A percentile compares a stretch with the other conserved stretches of the same genome.
Conservation (phyloP, 2,329 filamentous ascomycete species). For the Beauveria scarabaeidicola region DNA sequence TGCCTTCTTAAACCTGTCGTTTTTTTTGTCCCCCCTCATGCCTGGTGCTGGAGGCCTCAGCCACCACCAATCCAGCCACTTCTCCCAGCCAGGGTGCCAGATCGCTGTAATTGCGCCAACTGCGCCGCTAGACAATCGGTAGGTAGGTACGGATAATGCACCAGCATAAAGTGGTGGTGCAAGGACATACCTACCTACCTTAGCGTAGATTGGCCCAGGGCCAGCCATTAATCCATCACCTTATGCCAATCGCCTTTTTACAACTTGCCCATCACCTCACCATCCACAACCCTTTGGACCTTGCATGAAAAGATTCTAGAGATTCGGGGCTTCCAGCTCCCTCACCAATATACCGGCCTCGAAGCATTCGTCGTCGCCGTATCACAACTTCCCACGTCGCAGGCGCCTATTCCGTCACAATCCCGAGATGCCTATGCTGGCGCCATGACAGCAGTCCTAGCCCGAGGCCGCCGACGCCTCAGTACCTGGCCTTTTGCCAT, state of each 20-base stretch:
- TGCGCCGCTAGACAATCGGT: background rate
- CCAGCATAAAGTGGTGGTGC: background rate
- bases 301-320: background rate
- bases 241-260: background rate
- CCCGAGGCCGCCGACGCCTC: constrained; percentile 23
- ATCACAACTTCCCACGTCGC: background rate
- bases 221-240: background rate
- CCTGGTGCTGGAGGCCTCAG: too few species aligned
- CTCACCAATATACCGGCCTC: background rate
- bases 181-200: background rate
- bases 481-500: constrained; percentile 34
- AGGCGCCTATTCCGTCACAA: background rate
- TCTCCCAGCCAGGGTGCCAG: background rate
- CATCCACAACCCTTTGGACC: background rate
- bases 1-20: too few species aligned
- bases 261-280: constrained; percentile 4
- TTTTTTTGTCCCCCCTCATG: too few species aligned
- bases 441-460: constrained; percentile 27
- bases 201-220: background rate
- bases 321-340: background rate
- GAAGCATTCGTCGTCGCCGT: background rate
- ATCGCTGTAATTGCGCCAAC: background rate
- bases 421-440: background rate
- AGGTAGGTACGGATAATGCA: too few species aligned
- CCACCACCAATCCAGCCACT: too few species aligned